Percentiles rank a stretch among this genome's conserved stretches.
Conservation (phyloP, 805 yeast species). For the Ogataea ganodermae region DNA sequence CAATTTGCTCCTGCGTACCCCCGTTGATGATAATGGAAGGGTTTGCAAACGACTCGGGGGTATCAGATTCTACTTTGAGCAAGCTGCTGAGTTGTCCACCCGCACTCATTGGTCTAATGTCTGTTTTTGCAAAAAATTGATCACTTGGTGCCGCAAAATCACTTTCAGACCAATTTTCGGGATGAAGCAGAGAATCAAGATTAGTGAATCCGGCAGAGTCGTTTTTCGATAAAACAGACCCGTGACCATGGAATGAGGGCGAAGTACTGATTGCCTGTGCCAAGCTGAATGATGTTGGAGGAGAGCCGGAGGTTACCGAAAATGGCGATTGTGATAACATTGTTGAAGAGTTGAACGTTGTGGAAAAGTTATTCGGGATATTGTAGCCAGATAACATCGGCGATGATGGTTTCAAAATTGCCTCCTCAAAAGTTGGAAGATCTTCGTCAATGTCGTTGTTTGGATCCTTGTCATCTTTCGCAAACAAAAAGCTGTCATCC, state of each 20-base stretch:
- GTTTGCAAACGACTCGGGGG: not conserved
- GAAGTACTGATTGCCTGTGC: conserved; percentile 13
- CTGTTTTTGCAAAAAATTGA: conserved; percentile 18
- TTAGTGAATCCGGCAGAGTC: conserved; percentile 26
- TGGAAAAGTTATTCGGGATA: conserved; percentile 32
- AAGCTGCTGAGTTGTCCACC: conserved; percentile 21
- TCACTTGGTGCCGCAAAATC: not conserved
- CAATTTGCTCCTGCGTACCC: not conserved
- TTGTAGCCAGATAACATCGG: conserved; percentile 42
- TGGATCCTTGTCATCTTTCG: conserved; percentile 10
- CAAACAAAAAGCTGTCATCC: conserved; percentile 14
- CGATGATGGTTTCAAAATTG: conserved; percentile 50
- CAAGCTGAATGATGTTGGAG: conserved; percentile 25
- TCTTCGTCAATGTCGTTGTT: conserved; percentile 21
- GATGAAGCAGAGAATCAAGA: conserved; percentile 25
- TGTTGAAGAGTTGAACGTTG: conserved; percentile 34
- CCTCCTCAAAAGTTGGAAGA: conserved; percentile 69
- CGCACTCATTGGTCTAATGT: conserved; percentile 10
- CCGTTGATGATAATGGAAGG: conserved; percentile 12
- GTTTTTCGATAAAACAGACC: conserved; percentile 9
- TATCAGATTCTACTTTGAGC: conserved; percentile 10
- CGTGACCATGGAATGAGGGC: not conserved
- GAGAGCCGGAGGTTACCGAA: conserved; percentile 33
- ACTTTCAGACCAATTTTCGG: conserved; percentile 10
- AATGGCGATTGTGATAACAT: conserved; percentile 41